Evolutionary conservation across 768 basidiomycete genomes (phyloP).

Genomic region (Hydnomerulius pinastri): DNA sequence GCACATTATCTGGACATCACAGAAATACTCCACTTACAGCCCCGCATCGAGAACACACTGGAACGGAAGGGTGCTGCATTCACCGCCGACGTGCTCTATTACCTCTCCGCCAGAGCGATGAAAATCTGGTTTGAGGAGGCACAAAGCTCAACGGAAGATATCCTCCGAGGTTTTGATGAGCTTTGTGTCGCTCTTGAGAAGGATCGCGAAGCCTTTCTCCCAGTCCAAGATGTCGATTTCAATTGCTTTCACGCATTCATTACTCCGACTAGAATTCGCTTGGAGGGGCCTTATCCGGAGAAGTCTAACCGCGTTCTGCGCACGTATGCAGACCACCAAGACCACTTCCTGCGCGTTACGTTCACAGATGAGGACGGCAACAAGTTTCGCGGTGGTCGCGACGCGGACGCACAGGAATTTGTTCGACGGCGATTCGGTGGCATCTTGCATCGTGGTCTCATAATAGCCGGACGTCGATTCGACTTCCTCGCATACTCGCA

Average conservation of each 20-base stretch:
- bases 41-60: not conserved
- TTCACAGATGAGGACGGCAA: conserved; percentile 57
- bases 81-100: not conserved
- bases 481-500: conserved; percentile 72
- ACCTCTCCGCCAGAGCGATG: not conserved
- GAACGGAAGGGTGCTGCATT: not conserved
- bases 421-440: conserved; percentile 49
- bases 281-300: conserved; percentile 59
- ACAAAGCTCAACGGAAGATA: not conserved
- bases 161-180: not conserved
- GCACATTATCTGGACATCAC: conserved; percentile 46
- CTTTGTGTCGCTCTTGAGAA: not conserved
- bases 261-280: conserved; percentile 54
- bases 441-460: conserved; percentile 45
- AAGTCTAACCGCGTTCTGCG: conserved; percentile 65
- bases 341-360: conserved; percentile 61
- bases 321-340: conserved; percentile 45
- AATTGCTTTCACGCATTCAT: conserved; percentile 48
- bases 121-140: not conserved
- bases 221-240: conserved; percentile 22
- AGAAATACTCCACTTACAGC: conserved; percentile 42
- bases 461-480: conserved; percentile 56
- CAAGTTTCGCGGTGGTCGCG: conserved; percentile 34
- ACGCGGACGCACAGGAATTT: conserved; percentile 54
- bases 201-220: not conserved